Evolutionary conservation across 352 stramenopile species (phyloP).

Genomic region (Blastocystis sp.): DNA sequence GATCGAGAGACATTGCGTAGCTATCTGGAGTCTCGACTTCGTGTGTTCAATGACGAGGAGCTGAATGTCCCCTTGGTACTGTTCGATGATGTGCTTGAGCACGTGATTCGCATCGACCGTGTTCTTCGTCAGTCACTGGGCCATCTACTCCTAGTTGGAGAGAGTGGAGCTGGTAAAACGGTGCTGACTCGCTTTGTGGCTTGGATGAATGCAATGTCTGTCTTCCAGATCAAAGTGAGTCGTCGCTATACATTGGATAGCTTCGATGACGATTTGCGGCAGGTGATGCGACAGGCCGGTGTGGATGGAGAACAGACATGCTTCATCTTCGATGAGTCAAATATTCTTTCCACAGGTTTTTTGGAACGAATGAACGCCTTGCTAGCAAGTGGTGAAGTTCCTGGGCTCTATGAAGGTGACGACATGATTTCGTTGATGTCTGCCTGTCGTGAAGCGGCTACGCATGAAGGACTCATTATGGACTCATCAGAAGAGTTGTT

Average conservation of each 20-base stretch:
- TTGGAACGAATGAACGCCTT: constrained; percentile 99
- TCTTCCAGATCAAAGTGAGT: constrained; percentile 98
- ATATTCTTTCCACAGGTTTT: constrained; percentile 93
- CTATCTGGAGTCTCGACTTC: constrained; percentile 89
- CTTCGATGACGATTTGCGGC: constrained; percentile 97
- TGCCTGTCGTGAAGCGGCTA: constrained; percentile 80
- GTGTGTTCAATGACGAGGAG: constrained; percentile 96
- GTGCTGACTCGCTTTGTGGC: constrained; percentile 97
- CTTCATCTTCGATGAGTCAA: constrained; percentile 99
- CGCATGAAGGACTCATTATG: constrained; percentile 60
- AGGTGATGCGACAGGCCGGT: constrained; percentile 91
- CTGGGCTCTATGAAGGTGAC: constrained; percentile 98
- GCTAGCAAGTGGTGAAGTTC: constrained; percentile 96
- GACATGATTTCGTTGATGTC: constrained; percentile 94
- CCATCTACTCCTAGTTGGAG: constrained; percentile 93
- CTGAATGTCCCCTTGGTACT: constrained; percentile 98
- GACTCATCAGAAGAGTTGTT: constrained; percentile 79
- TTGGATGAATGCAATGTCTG: constrained; percentile 99
- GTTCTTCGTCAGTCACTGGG: constrained; percentile 95
- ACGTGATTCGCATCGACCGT: constrained; percentile 93
- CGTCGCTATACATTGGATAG: constrained; percentile 95
- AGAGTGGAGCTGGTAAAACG: constrained; percentile 96
- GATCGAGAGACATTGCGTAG: constrained; percentile 83
- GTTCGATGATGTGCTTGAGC: constrained; percentile 98
- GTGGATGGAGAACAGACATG: constrained; percentile 97